Evolutionary conservation across 768 basidiomycete genomes (phyloP).

Genomic region (Boletellus sp.): DNA sequence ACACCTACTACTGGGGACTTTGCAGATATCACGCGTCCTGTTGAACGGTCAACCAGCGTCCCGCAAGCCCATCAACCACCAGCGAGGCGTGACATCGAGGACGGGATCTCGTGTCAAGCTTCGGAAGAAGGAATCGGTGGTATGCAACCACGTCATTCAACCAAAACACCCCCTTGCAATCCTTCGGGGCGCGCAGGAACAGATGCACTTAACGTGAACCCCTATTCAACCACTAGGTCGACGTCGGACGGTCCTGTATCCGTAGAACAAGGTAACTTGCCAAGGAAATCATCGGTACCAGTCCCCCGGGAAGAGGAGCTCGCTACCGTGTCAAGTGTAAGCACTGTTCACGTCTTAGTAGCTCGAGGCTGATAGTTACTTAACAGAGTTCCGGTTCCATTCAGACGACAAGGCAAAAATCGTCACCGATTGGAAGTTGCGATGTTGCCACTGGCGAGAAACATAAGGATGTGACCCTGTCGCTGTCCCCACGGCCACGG

Average conservation of each 20-base stretch:
- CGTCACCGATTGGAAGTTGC: not conserved
- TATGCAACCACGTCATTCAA: not conserved
- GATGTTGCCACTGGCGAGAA: constrained; percentile 9
- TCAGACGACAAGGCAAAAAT: not conserved
- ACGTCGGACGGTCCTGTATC: not conserved
- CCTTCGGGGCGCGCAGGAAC: constrained; percentile 6
- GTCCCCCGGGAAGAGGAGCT: not conserved
- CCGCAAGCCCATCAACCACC: not conserved
- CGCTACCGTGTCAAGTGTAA: not conserved
- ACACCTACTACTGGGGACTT: not conserved
- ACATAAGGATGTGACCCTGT: constrained; percentile 7
- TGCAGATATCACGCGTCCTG: not conserved
- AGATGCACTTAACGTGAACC: not conserved
- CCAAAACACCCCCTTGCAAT: not conserved
- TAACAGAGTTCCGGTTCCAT: not conserved
- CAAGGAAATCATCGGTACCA: not conserved
- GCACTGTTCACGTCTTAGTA: not conserved
- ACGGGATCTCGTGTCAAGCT: not conserved
- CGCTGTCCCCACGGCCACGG: constrained; percentile 13
- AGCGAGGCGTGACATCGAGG: not conserved
- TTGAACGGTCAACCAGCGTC: not conserved
- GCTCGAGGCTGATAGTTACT: not conserved
- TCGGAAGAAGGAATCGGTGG: constrained; percentile 1
- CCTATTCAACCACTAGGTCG: not conserved
- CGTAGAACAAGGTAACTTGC: not conserved